phyloP scores from a whole-genome alignment of 2,329 filamentous ascomycete genomes.

The Elsinoe fawcettii region DNA sequence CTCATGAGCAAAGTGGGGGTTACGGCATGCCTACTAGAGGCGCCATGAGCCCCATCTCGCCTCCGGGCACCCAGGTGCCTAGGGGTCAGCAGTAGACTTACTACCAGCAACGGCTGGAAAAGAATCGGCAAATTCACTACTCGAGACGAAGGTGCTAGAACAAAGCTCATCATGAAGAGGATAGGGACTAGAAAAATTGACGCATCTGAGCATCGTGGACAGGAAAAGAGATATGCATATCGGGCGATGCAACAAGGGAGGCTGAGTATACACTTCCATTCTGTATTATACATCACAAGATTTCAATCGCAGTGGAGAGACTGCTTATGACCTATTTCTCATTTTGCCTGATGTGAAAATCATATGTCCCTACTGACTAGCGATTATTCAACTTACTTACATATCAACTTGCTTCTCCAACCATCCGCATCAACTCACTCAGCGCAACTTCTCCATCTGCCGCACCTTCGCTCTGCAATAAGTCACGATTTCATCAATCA shows the following conservation, averaged over 20 bases:
- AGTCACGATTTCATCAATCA: not conserved
- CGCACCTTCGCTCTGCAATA: too few relatives aligned
- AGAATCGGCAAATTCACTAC: not conserved
- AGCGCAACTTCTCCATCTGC: too few relatives aligned
- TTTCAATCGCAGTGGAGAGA: not conserved
- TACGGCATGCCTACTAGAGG: not conserved
- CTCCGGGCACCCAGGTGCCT: not conserved
- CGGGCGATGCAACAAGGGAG: not conserved
- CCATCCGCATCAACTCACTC: too few relatives aligned
- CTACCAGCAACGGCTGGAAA: not conserved
- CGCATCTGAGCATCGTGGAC: not conserved
- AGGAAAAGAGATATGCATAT: not conserved
- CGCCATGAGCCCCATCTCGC: slow-evolving; percentile 5
- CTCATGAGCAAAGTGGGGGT: not conserved
- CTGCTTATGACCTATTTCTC: not conserved
- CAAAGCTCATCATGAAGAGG: not conserved
- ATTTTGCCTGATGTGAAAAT: not conserved
- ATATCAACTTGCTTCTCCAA: too few relatives aligned
- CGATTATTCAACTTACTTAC: too few relatives aligned
- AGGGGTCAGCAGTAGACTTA: not conserved
- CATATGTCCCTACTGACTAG: too few relatives aligned
- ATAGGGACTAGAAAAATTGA: not conserved
- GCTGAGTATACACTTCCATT: slow-evolving; percentile 8
- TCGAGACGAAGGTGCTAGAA: not conserved
- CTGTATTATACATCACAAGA: not conserved